Evolutionary conservation across 306 rosid species (phyloP).

Genomic region (Prunus armeniaca): DNA sequence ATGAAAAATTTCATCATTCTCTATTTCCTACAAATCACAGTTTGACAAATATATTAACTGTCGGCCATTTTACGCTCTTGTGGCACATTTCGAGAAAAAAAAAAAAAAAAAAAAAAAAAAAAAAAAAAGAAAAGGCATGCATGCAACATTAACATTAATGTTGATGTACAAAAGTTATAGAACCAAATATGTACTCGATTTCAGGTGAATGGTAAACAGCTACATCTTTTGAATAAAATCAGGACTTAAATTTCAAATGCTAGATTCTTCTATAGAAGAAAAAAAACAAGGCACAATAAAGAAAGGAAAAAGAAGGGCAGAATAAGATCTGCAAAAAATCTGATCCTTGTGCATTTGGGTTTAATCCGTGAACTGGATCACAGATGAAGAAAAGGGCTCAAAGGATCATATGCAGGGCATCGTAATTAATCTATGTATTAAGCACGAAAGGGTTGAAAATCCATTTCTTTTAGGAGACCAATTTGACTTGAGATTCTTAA

Average conservation of each 20-base stretch:
- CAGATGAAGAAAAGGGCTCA: conserved; percentile 10
- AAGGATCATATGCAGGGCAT: conserved; percentile 10
- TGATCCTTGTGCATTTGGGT: conserved; percentile 13
- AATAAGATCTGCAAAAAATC: conserved; percentile 17
- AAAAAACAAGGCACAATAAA: not conserved
- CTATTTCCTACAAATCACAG: no score
- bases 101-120: no score
- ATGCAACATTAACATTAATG: no score
- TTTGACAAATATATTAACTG: no score
- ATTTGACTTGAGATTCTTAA: conserved; percentile 4
- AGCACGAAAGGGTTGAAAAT: not conserved
- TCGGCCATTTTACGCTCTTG: no score
- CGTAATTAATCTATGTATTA: not conserved
- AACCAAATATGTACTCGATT: not conserved
- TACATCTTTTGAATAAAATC: not conserved
- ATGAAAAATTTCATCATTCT: no score
- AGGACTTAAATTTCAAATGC: not conserved
- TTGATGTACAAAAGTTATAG: not conserved
- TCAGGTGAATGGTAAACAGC: not conserved
- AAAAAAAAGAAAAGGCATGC: no score
- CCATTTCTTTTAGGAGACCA: not conserved
- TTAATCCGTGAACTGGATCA: conserved; percentile 19
- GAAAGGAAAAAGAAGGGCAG: not conserved
- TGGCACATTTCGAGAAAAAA: no score
- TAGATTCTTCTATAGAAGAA: not conserved